These are phyloP conservation scores for Calonectria henricotiae DNA, from an alignment of 2,329 filamentous ascomycete species.

Conservation along the genomic window DNA sequence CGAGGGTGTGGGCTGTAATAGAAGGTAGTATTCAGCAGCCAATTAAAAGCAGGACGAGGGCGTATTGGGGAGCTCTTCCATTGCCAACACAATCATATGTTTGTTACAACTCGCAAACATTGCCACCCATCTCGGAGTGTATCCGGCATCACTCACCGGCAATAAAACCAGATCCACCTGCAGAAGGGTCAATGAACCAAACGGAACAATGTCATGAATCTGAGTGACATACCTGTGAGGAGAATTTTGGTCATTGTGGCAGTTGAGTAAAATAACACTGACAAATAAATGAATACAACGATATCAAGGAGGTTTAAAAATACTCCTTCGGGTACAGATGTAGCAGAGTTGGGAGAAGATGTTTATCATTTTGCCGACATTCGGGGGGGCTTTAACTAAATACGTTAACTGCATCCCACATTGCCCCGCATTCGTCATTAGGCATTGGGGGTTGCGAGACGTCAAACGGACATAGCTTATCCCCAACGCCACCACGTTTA, in stretches of 20 bases:
- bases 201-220: background rate
- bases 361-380: constrained; percentile 17
- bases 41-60: background rate
- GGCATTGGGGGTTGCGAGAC: constrained; percentile 42
- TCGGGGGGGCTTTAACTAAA: constrained; percentile 33
- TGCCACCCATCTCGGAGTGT: background rate
- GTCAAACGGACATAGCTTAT: constrained; percentile 10
- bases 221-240: constrained; percentile 51
- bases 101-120: background rate
- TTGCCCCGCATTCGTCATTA: constrained; percentile 51
- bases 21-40: constrained; percentile 18
- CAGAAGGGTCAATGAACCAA: constrained; percentile 32
- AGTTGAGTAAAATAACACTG: no score
- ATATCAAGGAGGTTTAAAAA: background rate
- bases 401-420: constrained; percentile 22
- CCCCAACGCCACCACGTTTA: background rate
- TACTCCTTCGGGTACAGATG: background rate
- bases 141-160: constrained; percentile 50
- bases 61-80: background rate
- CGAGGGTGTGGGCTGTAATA: constrained; percentile 68
- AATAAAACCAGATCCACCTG: constrained; percentile 59
- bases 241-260: constrained; percentile 55
- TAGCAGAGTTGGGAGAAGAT: background rate
- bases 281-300: background rate
- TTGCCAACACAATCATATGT: background rate